Percentiles rank a stretch among this genome's conserved stretches.
These are phyloP conservation scores for Evernia prunastri DNA, from an alignment of 495 filamentous ascomycete species.

Conservation along the genomic window DNA sequence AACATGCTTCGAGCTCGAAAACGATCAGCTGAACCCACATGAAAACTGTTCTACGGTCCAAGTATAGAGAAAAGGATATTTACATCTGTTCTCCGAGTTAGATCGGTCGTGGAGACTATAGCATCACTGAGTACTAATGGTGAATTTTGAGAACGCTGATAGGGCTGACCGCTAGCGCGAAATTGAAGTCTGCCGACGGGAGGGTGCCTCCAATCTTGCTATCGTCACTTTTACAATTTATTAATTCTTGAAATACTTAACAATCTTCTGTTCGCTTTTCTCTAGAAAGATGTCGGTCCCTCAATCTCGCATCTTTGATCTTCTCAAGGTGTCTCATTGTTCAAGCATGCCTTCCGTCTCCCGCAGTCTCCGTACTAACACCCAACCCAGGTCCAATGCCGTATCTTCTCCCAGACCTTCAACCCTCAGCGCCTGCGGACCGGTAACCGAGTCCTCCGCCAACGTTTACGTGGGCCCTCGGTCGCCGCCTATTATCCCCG, in stretches of 20 bases:
- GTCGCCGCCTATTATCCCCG: conserved; percentile 82
- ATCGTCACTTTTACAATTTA: too few relatives aligned
- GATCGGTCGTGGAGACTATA: too few relatives aligned
- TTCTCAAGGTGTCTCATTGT: conserved; percentile 59
- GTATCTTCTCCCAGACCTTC: conserved; percentile 83
- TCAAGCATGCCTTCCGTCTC: neutral
- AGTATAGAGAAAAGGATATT: too few relatives aligned
- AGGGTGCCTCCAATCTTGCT: too few relatives aligned
- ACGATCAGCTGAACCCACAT: neutral
- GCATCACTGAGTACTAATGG: too few relatives aligned
- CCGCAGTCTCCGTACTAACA: neutral
- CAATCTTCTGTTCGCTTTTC: too few relatives aligned
- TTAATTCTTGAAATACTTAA: too few relatives aligned
- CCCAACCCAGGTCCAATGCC: conserved; percentile 65
- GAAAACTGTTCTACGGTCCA: too few relatives aligned
- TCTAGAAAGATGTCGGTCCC: conserved; percentile 56
- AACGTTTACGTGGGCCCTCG: conserved; percentile 71
- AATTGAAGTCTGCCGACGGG: neutral
- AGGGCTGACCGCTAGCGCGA: neutral
- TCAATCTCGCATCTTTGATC: conserved; percentile 63
- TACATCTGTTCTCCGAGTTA: too few relatives aligned
- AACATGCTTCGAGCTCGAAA: neutral
- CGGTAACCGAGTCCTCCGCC: conserved; percentile 82
- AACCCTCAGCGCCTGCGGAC: conserved; percentile 75
- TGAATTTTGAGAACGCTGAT: neutral